These are phyloP conservation scores for Nakaseomyces bracarensis DNA, from an alignment of 1,139 yeast species.

Conservation along the genomic window DNA sequence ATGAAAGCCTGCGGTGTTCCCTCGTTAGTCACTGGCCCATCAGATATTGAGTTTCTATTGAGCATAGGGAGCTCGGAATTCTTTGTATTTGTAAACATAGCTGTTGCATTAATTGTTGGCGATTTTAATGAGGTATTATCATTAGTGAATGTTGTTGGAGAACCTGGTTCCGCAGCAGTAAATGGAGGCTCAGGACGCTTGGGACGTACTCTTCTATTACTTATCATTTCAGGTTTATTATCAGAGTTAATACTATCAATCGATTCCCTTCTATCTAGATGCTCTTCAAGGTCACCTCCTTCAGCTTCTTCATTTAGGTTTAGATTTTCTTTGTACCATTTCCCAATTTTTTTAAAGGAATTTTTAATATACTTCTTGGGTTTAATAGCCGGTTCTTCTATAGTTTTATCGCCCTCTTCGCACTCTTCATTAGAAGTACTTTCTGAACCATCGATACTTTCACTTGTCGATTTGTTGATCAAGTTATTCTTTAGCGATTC, in stretches of 20 bases:
- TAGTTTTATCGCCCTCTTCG: constrained; percentile 16
- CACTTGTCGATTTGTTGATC: not conserved
- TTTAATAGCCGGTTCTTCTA: constrained; percentile 25
- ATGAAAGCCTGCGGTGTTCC: constrained; percentile 5
- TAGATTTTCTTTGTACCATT: constrained; percentile 57
- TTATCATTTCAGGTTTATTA: constrained; percentile 26
- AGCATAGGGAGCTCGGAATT: constrained; percentile 9
- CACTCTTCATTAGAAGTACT: constrained; percentile 6
- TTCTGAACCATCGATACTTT: not conserved
- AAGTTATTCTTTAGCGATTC: constrained; percentile 3
- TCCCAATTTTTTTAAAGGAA: constrained; percentile 55
- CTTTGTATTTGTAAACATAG: constrained; percentile 28
- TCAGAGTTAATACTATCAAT: not conserved
- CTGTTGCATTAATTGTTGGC: constrained; percentile 22
- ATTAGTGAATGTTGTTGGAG: constrained; percentile 5
- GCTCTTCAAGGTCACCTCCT: constrained; percentile 6
- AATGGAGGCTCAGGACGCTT: constrained; percentile 12
- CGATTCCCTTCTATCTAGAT: constrained; percentile 2
- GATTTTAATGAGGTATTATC: constrained; percentile 9
- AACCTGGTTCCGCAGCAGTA: constrained; percentile 7
- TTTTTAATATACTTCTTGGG: constrained; percentile 35
- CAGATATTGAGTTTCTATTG: not conserved
- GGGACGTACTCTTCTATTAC: constrained; percentile 24
- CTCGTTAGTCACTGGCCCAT: not conserved
- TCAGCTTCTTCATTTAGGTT: constrained; percentile 11